Evolutionary conservation across 768 basidiomycete species (phyloP), one percentile per base, ranked within the genome.

Genomic region (Serendipita vermifera): DNA sequence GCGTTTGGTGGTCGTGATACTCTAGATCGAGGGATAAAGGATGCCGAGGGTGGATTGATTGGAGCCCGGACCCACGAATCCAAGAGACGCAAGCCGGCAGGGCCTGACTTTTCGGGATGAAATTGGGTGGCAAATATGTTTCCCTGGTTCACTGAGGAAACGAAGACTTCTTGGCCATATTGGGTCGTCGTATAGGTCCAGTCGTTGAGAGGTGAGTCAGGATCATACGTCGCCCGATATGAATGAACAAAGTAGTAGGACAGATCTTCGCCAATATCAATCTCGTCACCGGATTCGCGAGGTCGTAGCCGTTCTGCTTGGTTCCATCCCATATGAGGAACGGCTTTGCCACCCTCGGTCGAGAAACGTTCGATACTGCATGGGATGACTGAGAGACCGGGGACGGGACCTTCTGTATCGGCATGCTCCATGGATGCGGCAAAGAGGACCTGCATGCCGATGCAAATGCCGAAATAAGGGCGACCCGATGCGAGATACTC

Each of bases 251-350:
- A 99, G 71, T 99, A 99, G 66, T 93, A 97, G 64, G 83, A 82
- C 17, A 80, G 74, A n/a, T 73, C 66, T 53, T 72, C 68, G 51
- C 76, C 71, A 58, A 59, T 65, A 63, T 80, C 66, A 51, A 73
- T 73, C 55, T 78, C 76, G 56, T 72, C 67, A 59, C 73, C 64
- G 41, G 69, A 65, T 60, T 62, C 62, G 17, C 39, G 29, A n/a
- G 54, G 27, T 67, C 64, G 35, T 66, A 85, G 64, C 38, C 76
- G 72, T 58, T 84, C 80, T 24, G 81, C 80, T 22, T 79, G 71
- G 68, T 96, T 98, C 94, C 94, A 99, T 54, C 96, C 96, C 71
- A 99, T 98, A 72, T 98, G 94, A 29, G 96, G 96, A 14, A 98
- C 94, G 0, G 86, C 73, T 72, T 97, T 97, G 66, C 83, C 78